Base-by-base conservation (phyloP, 23 red algal species). In the Gracilaria caudata region DNA sequence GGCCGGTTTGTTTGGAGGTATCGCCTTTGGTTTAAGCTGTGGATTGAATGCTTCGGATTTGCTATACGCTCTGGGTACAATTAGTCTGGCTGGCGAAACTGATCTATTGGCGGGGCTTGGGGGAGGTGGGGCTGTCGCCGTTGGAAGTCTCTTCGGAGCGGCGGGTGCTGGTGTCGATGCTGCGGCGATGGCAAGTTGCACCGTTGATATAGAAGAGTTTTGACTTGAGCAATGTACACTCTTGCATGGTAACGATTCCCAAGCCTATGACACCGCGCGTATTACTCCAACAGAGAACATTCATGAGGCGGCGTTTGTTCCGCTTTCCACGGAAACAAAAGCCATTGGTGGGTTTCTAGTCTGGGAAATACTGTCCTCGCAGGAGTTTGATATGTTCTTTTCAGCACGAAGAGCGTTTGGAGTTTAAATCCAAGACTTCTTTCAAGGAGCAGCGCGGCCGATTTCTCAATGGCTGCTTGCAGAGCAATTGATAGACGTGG, bases 131-230 rank as follows among this genome's bases (percentile, higher is more conserved):
- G 76, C 87, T 56, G 78, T 82, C 10, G 87, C 87, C 46, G 77
- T 91, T 39, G 87, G 77, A 56, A 76, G 77, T 40, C 58, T 82
- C 25, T 91, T 91, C 57, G 87, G 87, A n/a, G 78, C 78, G 29
- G 87, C 77, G n/a, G 87, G 87, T 46, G 87, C 77, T 73, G 87
- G 87, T 14, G 78, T 91, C 23, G 87, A 77, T 7, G 87, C 87
- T 8, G 78, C 87, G 21, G 87, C 87, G 6, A 91, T 91, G 87
- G 37, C 32, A 66, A 72, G 46, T 51, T 39, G 87, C 39, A 77
- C 78, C 4, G 87, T 77, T 9, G 87, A 73, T 35, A 43, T 91
- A 41, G 57, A 91, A 6, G 87, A 91, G 63, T 91, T 91, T 44
- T 35, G 29, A 7, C 82, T 91, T 91, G 87, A 91, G 64, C 11